Percentiles rank a stretch among this genome's conserved stretches.
These are phyloP conservation scores for Rubia yunnanensis DNA, from an alignment of 257 asterid genomes.

Conservation along the genomic window DNA sequence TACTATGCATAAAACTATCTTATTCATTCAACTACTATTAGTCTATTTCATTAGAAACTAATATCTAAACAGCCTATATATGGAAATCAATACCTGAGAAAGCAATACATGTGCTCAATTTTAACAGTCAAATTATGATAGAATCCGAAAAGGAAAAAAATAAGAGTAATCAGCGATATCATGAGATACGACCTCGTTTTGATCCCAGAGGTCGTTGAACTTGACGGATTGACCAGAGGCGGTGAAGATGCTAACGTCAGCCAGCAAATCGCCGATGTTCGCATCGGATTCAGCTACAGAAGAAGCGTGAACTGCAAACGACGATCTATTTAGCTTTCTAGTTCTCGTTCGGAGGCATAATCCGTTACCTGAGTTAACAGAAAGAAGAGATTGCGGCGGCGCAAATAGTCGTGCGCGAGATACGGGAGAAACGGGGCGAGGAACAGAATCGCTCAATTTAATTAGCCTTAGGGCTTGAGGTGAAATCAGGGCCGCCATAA, in stretches of 20 bases:
- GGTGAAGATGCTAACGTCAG: constrained; percentile 54
- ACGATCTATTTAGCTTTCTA: constrained; percentile 9
- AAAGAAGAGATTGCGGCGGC: constrained; percentile 9
- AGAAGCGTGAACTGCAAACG: constrained; percentile 24
- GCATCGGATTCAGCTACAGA: constrained; percentile 33
- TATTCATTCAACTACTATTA: neutral
- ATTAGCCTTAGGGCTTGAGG: constrained; percentile 17
- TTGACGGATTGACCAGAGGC: constrained; percentile 62
- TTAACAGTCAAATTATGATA: neutral
- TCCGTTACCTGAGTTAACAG: constrained; percentile 16
- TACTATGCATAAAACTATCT: neutral
- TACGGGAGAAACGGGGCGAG: constrained; percentile 13
- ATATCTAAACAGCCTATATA: neutral
- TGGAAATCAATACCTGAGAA: neutral
- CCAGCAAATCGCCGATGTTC: constrained; percentile 43
- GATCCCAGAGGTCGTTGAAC: constrained; percentile 77
- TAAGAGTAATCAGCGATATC: neutral
- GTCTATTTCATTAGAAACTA: neutral
- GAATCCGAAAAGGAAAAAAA: neutral
- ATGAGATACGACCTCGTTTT: constrained; percentile 36
- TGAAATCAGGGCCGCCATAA: constrained; percentile 33
- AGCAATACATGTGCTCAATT: neutral
- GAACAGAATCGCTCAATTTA: neutral
- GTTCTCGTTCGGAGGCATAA: constrained; percentile 7
- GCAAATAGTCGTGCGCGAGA: constrained; percentile 13